phyloP scores from a whole-genome alignment of 495 filamentous ascomycete genomes.

The Glonium stellatum region DNA sequence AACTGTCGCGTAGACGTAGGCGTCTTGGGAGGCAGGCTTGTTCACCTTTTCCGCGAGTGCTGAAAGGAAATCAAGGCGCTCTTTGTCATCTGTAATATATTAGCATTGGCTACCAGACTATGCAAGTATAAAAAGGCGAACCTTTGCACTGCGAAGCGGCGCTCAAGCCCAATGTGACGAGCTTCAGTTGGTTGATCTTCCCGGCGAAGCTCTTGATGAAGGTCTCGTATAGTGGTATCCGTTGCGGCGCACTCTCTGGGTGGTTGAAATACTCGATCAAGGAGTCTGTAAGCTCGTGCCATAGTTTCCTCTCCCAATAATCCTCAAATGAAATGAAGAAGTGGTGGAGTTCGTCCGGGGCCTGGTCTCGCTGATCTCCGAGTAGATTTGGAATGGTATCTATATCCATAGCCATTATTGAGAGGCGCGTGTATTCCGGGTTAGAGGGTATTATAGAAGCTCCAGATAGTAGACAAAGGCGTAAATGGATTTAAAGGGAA shows the following conservation, averaged over 20 bases:
- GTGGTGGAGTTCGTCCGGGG: conserved; percentile 79
- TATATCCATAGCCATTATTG: conserved; percentile 68
- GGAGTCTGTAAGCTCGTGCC: conserved; percentile 93
- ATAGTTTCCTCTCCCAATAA: conserved; percentile 96
- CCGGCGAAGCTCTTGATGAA: conserved; percentile 95
- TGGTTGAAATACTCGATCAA: conserved; percentile 84
- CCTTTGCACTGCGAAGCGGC: conserved; percentile 82
- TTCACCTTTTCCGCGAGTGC: conserved; percentile 81
- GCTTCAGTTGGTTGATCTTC: conserved; percentile 97
- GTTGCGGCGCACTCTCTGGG: conserved; percentile 70
- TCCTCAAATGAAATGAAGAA: conserved; percentile 91
- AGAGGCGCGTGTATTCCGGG: conserved; percentile 7
- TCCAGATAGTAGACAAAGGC: conserved; percentile 1
- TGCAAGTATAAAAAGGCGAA: conserved; percentile 31
- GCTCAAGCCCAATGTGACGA: conserved; percentile 80
- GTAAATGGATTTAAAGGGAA: conserved; percentile 1
- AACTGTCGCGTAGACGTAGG: conserved; percentile 86
- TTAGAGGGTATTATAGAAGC: conserved; percentile 6
- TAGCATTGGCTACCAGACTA: not conserved
- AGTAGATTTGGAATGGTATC: conserved; percentile 91
- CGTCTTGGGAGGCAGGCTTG: conserved; percentile 88
- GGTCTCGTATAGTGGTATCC: conserved; percentile 81
- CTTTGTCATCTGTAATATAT: conserved; percentile 32
- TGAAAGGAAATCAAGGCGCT: conserved; percentile 80
- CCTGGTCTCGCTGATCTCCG: conserved; percentile 70